Conservation (phyloP, 169 alveolate genomes). For the Plasmodium berghei region DNA sequence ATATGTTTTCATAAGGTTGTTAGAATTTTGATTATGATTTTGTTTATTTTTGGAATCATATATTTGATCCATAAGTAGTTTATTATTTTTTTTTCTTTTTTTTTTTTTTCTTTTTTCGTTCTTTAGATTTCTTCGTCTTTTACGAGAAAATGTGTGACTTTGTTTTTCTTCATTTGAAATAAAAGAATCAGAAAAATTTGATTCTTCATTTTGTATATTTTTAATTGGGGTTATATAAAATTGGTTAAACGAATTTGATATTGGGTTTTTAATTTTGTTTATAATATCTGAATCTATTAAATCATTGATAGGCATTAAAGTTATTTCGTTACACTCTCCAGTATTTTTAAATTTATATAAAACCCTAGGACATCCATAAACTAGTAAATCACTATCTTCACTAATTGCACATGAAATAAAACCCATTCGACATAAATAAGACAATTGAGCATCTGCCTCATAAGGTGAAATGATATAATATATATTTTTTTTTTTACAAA, state of each 20-base stretch:
- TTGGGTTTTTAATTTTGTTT: conserved; percentile 43
- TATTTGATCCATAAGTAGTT: too few species aligned
- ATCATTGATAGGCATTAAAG: conserved; percentile 67
- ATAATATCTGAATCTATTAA: conserved; percentile 57
- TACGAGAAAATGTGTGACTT: not conserved
- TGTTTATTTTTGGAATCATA: not conserved
- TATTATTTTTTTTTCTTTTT: too few species aligned
- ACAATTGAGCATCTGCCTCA: conserved; percentile 99
- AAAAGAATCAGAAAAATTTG: too few species aligned
- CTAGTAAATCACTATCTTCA: conserved; percentile 96
- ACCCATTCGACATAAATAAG: conserved; percentile 94
- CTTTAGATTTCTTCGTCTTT: not conserved
- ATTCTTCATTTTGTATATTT: not conserved
- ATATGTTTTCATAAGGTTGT: conserved; percentile 64
- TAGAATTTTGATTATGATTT: conserved; percentile 17
- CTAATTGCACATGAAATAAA: conserved; percentile 90
- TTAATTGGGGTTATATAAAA: conserved; percentile 58
- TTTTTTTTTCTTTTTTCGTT: not conserved
- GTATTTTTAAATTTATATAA: conserved; percentile 86
- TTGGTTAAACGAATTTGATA: conserved; percentile 40
- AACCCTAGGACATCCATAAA: conserved; percentile 94
- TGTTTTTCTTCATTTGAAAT: not conserved
- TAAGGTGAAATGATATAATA: conserved; percentile 97
- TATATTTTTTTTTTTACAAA: conserved; percentile 81
- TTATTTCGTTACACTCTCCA: conserved; percentile 83